phyloP scores from a whole-genome alignment of 331 rosid genomes.

The Telfairia occidentalis region DNA sequence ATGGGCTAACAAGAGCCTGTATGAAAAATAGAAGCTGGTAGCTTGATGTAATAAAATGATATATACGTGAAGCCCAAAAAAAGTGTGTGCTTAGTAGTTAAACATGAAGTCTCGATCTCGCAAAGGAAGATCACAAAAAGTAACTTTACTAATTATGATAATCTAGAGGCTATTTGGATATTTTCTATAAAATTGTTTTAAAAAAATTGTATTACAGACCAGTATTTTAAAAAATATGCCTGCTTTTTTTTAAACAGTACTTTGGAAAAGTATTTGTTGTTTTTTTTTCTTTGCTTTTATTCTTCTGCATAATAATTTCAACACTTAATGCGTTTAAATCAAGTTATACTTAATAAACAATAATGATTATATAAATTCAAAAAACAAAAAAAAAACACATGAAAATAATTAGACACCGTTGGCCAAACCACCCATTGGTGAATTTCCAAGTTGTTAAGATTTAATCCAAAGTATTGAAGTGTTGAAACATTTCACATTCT shows the following conservation, averaged over 20 bases:
- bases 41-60: background rate
- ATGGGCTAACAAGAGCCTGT: slow-evolving; percentile 79
- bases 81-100: background rate
- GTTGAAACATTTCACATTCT: no score
- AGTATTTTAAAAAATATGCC: background rate
- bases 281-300: background rate
- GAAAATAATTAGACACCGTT: background rate
- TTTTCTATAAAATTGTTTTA: background rate
- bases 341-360: no score
- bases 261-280: background rate
- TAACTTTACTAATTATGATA: background rate
- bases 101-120: background rate
- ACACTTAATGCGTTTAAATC: background rate
- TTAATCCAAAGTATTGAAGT: no score
- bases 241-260: no score
- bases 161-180: background rate
- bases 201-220: background rate
- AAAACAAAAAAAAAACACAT: background rate
- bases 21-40: background rate
- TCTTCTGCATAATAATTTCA: background rate
- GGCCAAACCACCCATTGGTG: no score
- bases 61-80: background rate
- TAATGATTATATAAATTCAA: no score
- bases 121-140: background rate
- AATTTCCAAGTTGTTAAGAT: no score